These are phyloP conservation scores for Rhizopus sp. DNA, from an alignment of 371 early-diverging fungal species.

Conservation along the genomic window DNA sequence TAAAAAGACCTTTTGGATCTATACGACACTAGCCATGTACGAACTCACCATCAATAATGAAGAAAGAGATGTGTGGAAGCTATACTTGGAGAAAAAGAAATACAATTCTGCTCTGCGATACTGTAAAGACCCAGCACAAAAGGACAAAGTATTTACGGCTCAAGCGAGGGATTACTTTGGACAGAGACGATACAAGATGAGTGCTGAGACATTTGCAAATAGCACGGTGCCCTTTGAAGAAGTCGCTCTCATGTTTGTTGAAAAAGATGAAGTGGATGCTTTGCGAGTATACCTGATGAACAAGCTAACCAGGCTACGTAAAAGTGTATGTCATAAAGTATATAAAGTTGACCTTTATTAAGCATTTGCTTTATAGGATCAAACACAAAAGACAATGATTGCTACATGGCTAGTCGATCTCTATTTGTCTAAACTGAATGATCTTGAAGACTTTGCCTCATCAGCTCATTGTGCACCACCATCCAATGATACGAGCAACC, in stretches of 20 bases:
- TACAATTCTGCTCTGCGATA: slow-evolving; percentile 79
- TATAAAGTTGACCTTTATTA: neutral
- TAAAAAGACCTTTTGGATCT: slow-evolving; percentile 90
- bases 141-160: slow-evolving; percentile 76
- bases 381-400: slow-evolving; percentile 80
- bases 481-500: slow-evolving; percentile 3
- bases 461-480: slow-evolving; percentile 45
- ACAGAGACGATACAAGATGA: slow-evolving; percentile 70
- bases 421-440: slow-evolving; percentile 76
- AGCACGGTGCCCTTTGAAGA: slow-evolving; percentile 85
- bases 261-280: slow-evolving; percentile 72
- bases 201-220: slow-evolving; percentile 87
- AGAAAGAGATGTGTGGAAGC: slow-evolving; percentile 91
- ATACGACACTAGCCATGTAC: slow-evolving; percentile 74
- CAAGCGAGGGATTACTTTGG: slow-evolving; percentile 88
- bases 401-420: slow-evolving; percentile 91
- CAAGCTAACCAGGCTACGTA: slow-evolving; percentile 64
- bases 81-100: slow-evolving; percentile 74
- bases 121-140: slow-evolving; percentile 78
- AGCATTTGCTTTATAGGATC: slow-evolving; percentile 73
- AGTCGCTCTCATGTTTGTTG: slow-evolving; percentile 81
- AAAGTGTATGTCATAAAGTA: slow-evolving; percentile 48
- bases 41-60: slow-evolving; percentile 89
- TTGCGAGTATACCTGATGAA: slow-evolving; percentile 75
- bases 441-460: slow-evolving; percentile 65